Evolutionary conservation across 1,284 basidiomycete genomes (phyloP).

Genomic region (Trametes versicolor): DNA sequence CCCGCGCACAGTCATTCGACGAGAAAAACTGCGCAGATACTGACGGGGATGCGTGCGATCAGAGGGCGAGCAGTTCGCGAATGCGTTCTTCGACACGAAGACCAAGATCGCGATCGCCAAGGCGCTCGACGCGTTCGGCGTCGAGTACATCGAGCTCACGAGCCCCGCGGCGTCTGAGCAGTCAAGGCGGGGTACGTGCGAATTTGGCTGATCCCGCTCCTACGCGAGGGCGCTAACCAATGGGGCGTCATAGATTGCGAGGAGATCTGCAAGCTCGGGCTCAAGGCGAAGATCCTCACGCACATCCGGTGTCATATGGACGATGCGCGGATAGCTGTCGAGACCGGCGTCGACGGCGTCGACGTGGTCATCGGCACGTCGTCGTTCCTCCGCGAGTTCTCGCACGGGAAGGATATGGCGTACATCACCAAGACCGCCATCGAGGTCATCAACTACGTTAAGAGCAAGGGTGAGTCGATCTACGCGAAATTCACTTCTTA

Average conservation of each 20-base stretch:
- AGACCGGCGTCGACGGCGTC: slow-evolving; percentile 99
- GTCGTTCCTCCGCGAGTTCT: slow-evolving; percentile 99
- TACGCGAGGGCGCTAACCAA: slow-evolving; percentile 17
- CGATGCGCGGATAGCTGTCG: slow-evolving; percentile 97
- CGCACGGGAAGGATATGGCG: slow-evolving; percentile 99
- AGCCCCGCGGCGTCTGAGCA: slow-evolving; percentile 99
- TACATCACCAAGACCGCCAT: slow-evolving; percentile 99
- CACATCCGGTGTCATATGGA: slow-evolving; percentile 99
- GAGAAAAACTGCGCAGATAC: slow-evolving; percentile 7
- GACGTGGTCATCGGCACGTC: slow-evolving; percentile 99
- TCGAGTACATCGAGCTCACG: slow-evolving; percentile 99
- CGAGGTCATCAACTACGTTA: slow-evolving; percentile 99
- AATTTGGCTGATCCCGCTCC: slow-evolving; percentile 9
- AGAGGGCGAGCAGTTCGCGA: slow-evolving; percentile 99
- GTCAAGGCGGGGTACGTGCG: slow-evolving; percentile 65
- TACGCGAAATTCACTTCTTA: not conserved
- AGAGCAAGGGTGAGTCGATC: slow-evolving; percentile 81
- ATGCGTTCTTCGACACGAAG: slow-evolving; percentile 99
- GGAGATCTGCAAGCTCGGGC: slow-evolving; percentile 98
- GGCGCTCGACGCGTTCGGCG: slow-evolving; percentile 96
- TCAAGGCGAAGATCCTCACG: slow-evolving; percentile 97
- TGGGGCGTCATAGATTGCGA: slow-evolving; percentile 83
- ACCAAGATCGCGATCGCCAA: slow-evolving; percentile 99
- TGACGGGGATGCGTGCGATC: slow-evolving; percentile 16
- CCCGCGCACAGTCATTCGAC: slow-evolving; percentile 34